Evolutionary conservation across 176 grass and related monocot species (phyloP).

Genomic region (Oryza glaberrima): DNA sequence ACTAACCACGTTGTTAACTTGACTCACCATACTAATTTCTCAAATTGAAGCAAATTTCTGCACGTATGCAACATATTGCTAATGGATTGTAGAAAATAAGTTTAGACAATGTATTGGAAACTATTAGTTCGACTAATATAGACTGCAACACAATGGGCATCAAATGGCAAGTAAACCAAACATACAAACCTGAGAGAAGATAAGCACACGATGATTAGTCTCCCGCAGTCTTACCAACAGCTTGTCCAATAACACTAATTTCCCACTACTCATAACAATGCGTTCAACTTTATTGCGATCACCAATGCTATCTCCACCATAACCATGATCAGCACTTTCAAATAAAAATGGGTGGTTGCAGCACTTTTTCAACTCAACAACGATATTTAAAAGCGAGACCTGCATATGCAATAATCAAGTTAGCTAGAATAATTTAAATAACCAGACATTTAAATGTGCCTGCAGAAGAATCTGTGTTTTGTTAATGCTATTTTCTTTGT

Average conservation of each 20-base stretch:
- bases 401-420: slow-evolving; percentile 44
- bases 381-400: slow-evolving; percentile 97
- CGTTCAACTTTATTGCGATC: slow-evolving; percentile 96
- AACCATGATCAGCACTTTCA: slow-evolving; percentile 99
- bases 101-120: not conserved
- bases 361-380: slow-evolving; percentile 99
- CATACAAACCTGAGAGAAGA: slow-evolving; percentile 92
- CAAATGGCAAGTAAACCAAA: slow-evolving; percentile 13
- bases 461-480: not conserved
- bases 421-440: slow-evolving; percentile 13
- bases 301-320: slow-evolving; percentile 88
- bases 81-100: not conserved
- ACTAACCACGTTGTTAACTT: not conserved
- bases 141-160: not conserved
- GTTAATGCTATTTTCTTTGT: not conserved
- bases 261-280: slow-evolving; percentile 96
- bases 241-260: slow-evolving; percentile 96
- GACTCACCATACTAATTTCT: not conserved
- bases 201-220: slow-evolving; percentile 96
- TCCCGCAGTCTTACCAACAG: slow-evolving; percentile 80
- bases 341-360: slow-evolving; percentile 99
- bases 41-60: not conserved
- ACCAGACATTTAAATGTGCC: not conserved
- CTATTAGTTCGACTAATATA: slow-evolving; percentile 14
- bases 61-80: not conserved